Percentiles rank a stretch among this genome's conserved stretches.
Evolutionary conservation across 2,329 filamentous ascomycete species (phyloP).

Genomic region (Xylaria arbuscula): DNA sequence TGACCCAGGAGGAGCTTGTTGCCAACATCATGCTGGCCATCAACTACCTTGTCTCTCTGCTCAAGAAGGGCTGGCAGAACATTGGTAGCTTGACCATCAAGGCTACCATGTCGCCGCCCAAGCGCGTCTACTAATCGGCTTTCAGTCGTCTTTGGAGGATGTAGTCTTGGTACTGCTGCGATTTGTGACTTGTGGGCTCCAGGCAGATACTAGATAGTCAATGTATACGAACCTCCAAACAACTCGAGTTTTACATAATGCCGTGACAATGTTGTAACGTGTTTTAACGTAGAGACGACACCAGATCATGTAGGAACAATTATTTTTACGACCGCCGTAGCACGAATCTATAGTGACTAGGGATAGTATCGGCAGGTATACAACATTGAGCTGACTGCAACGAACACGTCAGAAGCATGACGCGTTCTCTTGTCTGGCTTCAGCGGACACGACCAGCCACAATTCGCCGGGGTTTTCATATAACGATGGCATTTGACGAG

Average conservation of each 20-base stretch:
- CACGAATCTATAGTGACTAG: too few species aligned
- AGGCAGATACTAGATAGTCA: slow-evolving; percentile 44
- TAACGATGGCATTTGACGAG: too few species aligned
- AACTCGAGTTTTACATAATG: not conserved
- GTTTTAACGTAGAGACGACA: not conserved
- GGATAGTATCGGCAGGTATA: too few species aligned
- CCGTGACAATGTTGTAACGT: too few species aligned
- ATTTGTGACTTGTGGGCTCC: slow-evolving; percentile 26
- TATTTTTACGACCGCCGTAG: not conserved
- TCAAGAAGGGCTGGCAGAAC: slow-evolving; percentile 99
- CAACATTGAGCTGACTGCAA: too few species aligned
- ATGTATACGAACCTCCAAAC: slow-evolving; percentile 45
- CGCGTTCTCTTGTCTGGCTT: too few species aligned
- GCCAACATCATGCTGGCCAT: slow-evolving; percentile 99
- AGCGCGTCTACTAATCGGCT: slow-evolving; percentile 87
- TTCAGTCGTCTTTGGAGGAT: slow-evolving; percentile 43
- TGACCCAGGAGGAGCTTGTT: slow-evolving; percentile 95
- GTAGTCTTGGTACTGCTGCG: slow-evolving; percentile 43
- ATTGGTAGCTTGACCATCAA: slow-evolving; percentile 99
- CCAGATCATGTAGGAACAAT: not conserved
- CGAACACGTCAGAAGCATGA: too few species aligned
- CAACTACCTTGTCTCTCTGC: slow-evolving; percentile 99
- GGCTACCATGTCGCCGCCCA: slow-evolving; percentile 99
- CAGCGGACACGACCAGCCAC: too few species aligned
- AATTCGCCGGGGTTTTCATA: too few species aligned